Evolutionary conservation across 345 rosid species (phyloP).

Genomic region (Raphanus raphanistrum): DNA sequence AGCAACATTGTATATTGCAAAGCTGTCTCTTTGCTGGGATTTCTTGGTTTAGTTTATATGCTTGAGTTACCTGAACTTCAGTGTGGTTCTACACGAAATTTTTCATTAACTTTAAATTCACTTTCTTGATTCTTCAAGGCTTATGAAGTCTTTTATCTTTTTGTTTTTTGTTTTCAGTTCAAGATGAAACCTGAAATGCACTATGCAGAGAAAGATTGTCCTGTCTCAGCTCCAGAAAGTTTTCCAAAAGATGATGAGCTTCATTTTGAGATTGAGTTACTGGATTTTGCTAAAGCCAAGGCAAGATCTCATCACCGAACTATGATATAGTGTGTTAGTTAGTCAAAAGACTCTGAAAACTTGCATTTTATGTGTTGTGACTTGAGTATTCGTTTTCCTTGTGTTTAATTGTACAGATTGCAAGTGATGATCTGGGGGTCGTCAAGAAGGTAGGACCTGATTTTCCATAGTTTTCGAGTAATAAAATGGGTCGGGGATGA

Average conservation of each 20-base stretch:
- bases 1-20: not conserved
- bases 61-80: not conserved
- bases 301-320: slow-evolving; percentile 42
- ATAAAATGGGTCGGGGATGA: not conserved
- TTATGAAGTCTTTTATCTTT: not conserved
- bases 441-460: slow-evolving; percentile 69
- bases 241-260: slow-evolving; percentile 93
- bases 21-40: not conserved
- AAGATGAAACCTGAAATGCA: slow-evolving; percentile 95
- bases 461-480: not conserved
- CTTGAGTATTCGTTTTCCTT: slow-evolving; percentile 1
- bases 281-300: slow-evolving; percentile 83
- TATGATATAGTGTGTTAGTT: not conserved
- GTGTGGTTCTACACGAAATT: not conserved
- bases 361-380: slow-evolving; percentile 3
- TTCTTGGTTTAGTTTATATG: not conserved
- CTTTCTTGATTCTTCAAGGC: slow-evolving; percentile 7
- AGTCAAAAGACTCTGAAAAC: slow-evolving; percentile 7
- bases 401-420: slow-evolving; percentile 56
- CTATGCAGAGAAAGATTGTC: slow-evolving; percentile 88
- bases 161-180: slow-evolving; percentile 55
- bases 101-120: not conserved
- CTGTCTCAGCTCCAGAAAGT: slow-evolving; percentile 60
- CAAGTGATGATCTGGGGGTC: slow-evolving; percentile 84
- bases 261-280: slow-evolving; percentile 93